phyloP scores from a whole-genome alignment of 2,329 filamentous ascomycete genomes.

The Metarhizium brunneum region DNA sequence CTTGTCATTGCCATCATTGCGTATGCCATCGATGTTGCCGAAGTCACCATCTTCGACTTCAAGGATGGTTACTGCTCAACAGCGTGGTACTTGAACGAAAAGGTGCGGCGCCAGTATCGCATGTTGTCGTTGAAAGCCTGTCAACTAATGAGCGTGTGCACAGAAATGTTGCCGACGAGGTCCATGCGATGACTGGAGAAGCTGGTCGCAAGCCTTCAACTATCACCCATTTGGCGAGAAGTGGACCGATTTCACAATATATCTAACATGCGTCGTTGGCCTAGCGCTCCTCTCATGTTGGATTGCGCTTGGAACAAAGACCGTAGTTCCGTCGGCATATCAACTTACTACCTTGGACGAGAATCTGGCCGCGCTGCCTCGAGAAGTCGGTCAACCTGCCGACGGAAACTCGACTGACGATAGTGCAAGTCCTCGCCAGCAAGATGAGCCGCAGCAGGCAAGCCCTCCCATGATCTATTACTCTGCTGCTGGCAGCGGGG shows the following conservation, averaged over 20 bases:
- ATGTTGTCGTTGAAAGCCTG: background rate
- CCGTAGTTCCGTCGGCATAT: conserved; percentile 81
- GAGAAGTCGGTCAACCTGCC: conserved; percentile 12
- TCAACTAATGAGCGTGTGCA: conserved; percentile 5
- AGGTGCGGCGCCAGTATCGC: conserved; percentile 28
- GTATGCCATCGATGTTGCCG: conserved; percentile 81
- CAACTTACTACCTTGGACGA: conserved; percentile 85
- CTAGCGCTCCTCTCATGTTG: conserved; percentile 67
- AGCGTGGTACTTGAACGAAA: conserved; percentile 66
- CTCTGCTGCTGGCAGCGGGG: conserved; percentile 88
- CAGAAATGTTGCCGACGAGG: conserved; percentile 47
- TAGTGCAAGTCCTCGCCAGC: conserved; percentile 31
- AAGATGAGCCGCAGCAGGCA: conserved; percentile 26
- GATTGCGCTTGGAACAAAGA: conserved; percentile 84
- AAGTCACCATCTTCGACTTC: conserved; percentile 77
- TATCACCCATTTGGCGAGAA: conserved; percentile 34
- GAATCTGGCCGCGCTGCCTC: conserved; percentile 63
- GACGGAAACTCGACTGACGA: conserved; percentile 34
- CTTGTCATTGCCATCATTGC: conserved; percentile 76
- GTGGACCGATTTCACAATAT: conserved; percentile 73
- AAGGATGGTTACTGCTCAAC: conserved; percentile 78
- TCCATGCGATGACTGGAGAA: conserved; percentile 46
- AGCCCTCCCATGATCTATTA: conserved; percentile 81
- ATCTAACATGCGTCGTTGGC: conserved; percentile 60
- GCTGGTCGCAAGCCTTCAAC: conserved; percentile 42